Percentiles rank a stretch among this genome's conserved stretches.
Conservation (phyloP, 371 early-diverging fungal genomes). For the Mucor circinelloides region DNA sequence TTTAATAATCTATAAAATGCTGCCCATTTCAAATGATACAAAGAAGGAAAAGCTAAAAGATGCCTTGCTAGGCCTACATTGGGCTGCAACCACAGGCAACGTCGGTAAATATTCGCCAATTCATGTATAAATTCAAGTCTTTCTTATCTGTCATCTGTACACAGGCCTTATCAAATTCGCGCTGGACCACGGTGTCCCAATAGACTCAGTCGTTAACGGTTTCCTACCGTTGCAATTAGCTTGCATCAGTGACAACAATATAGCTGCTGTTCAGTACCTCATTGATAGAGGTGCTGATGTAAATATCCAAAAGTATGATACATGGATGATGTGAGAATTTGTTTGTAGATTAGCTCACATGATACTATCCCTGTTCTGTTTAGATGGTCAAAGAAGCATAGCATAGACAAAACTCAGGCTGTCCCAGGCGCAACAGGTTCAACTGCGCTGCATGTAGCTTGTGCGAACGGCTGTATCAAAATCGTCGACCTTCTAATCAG, state of each 20-base stretch:
- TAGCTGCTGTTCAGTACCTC: conserved; percentile 60
- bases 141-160: neutral
- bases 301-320: conserved; percentile 53
- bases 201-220: conserved; percentile 64
- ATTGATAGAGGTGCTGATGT: conserved; percentile 69
- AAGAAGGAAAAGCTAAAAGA: conserved; percentile 43
- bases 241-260: conserved; percentile 56
- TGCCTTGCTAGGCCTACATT: conserved; percentile 57
- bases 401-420: conserved; percentile 28
- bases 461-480: conserved; percentile 66
- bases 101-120: conserved; percentile 45
- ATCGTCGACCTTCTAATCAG: conserved; percentile 63
- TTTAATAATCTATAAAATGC: conserved; percentile 5
- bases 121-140: neutral
- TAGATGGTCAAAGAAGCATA: conserved; percentile 34
- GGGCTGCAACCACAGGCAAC: conserved; percentile 68
- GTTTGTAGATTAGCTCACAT: neutral
- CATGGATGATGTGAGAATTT: neutral
- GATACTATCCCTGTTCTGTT: neutral
- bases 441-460: conserved; percentile 77
- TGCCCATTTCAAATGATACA: conserved; percentile 3
- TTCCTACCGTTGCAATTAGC: conserved; percentile 66
- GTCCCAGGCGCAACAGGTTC: conserved; percentile 55
- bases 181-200: conserved; percentile 61
- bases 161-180: conserved; percentile 62